A percentile compares a stretch with the other conserved stretches of the same genome.
Conservation (phyloP, 2,329 filamentous ascomycete genomes). For the Xylaria sp. region DNA sequence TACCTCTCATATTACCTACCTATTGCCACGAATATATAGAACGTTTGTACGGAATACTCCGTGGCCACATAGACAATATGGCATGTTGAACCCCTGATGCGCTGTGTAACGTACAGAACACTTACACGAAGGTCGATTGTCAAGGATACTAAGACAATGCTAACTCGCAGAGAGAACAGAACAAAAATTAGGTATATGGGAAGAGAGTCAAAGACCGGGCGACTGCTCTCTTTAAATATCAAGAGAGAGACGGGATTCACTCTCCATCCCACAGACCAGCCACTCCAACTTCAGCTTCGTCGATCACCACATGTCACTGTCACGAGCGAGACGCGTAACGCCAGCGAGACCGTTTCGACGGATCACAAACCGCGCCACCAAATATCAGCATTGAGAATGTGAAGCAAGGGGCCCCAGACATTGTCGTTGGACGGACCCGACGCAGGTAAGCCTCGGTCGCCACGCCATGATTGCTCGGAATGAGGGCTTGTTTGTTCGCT, state of each 20-base stretch:
- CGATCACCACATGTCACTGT: neutral
- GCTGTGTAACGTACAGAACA: no score
- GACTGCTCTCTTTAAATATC: no score
- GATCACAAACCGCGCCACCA: conserved; percentile 2
- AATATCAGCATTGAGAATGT: conserved; percentile 23
- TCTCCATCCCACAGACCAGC: no score
- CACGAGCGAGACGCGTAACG: neutral
- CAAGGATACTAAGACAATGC: no score
- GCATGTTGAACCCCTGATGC: neutral
- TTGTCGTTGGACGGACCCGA: conserved; percentile 6
- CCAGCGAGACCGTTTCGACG: no score
- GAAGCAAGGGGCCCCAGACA: conserved; percentile 25
- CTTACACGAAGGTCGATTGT: no score
- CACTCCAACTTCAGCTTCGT: neutral
- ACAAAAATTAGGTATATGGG: neutral
- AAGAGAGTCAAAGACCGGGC: no score
- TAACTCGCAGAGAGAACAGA: neutral
- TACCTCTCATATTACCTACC: no score
- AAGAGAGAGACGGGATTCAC: no score
- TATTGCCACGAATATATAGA: no score
- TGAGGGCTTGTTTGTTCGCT: conserved; percentile 19
- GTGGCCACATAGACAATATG: neutral
- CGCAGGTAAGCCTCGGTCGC: neutral
- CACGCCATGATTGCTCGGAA: neutral
- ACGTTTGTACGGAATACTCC: no score